A percentile compares a stretch with the other conserved stretches of the same genome.
phyloP scores from a whole-genome alignment of 1,284 basidiomycete genomes.

The Sphagnurus paluster region DNA sequence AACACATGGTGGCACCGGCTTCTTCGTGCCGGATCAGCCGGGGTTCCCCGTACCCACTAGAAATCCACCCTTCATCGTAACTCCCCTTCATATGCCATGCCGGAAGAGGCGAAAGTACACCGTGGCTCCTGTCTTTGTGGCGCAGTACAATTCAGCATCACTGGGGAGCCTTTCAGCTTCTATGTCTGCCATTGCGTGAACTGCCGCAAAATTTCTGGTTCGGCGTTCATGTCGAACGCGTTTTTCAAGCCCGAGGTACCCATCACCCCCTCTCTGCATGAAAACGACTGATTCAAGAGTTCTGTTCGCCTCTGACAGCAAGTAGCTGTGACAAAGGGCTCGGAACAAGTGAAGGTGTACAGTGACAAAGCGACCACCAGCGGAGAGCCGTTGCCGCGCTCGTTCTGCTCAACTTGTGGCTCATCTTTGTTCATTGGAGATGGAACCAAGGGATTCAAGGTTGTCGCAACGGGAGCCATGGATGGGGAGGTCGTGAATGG shows the following conservation, averaged over 20 bases:
- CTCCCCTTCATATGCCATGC: too few relatives aligned
- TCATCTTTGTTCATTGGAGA: slow-evolving; percentile 27
- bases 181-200: slow-evolving; percentile 38
- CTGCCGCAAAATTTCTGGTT: slow-evolving; percentile 37
- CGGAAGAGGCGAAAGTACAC: slow-evolving; percentile 13
- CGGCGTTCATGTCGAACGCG: slow-evolving; percentile 36
- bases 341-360: slow-evolving; percentile 26
- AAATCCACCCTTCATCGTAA: too few relatives aligned
- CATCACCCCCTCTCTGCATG: not conserved
- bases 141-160: slow-evolving; percentile 31
- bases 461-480: slow-evolving; percentile 24
- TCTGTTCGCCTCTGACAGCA: slow-evolving; percentile 21
- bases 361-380: slow-evolving; percentile 27
- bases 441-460: slow-evolving; percentile 14
- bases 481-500: slow-evolving; percentile 25
- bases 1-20: too few relatives aligned
- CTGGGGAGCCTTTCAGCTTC: slow-evolving; percentile 34
- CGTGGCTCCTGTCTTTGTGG: slow-evolving; percentile 36
- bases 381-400: slow-evolving; percentile 26
- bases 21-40: too few relatives aligned
- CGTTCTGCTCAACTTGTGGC: slow-evolving; percentile 33
- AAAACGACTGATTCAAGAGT: not conserved
- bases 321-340: slow-evolving; percentile 26
- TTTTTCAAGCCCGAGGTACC: slow-evolving; percentile 34
- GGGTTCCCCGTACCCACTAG: too few relatives aligned